Evolutionary conservation across 139 green algal species (phyloP).

Genomic region (Chlorokybus atmophyticus): DNA sequence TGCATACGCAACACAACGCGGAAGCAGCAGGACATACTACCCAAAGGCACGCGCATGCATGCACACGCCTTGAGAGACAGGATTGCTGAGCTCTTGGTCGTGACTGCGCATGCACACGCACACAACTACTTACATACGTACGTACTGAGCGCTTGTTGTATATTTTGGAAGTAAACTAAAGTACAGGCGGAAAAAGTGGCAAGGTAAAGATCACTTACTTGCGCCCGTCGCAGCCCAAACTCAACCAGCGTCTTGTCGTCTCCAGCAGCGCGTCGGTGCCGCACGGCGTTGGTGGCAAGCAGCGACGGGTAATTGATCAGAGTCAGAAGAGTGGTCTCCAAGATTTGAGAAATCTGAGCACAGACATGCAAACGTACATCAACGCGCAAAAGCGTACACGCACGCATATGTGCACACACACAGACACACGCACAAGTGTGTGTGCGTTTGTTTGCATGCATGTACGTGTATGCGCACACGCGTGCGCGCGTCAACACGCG

Average conservation of each 20-base stretch:
- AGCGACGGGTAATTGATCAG: slow-evolving; percentile 35
- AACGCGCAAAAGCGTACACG: no score
- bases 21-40: no score
- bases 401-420: no score
- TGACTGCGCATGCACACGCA: not conserved
- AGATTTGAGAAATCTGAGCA: slow-evolving; percentile 25
- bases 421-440: no score
- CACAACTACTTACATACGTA: not conserved
- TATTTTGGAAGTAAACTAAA: slow-evolving; percentile 2
- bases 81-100: no score
- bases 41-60: no score
- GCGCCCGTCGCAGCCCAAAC: slow-evolving; percentile 30
- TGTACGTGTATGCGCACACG: no score
- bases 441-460: no score
- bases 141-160: not conserved
- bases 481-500: no score
- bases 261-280: slow-evolving; percentile 20
- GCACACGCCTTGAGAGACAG: no score
- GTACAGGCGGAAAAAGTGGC: not conserved
- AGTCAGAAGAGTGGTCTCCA: slow-evolving; percentile 31
- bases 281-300: slow-evolving; percentile 33
- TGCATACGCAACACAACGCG: no score
- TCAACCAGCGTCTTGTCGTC: slow-evolving; percentile 28
- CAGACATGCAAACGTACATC: not conserved
- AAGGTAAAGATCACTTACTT: slow-evolving; percentile 8